Conservation (phyloP, 83 land plant genomes). For the Thuja plicata region DNA sequence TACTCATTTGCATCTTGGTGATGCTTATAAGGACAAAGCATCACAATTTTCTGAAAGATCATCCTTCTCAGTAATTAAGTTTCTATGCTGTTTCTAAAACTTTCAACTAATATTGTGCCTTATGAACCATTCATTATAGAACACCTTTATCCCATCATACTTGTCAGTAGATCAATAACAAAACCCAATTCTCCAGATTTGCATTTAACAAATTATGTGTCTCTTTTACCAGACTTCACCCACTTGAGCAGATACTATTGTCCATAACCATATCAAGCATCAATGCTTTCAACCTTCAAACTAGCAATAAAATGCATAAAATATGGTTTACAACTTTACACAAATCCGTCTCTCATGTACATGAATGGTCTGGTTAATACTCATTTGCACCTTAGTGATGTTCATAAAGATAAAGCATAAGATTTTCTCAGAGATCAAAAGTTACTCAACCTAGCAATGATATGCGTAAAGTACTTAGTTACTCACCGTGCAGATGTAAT, state of each 20-base stretch:
- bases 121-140: too few species aligned
- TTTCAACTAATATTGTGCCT: too few species aligned
- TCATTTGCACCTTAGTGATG: too few species aligned
- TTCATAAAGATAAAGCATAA: too few species aligned
- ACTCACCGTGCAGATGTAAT: not conserved
- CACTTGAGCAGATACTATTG: not conserved
- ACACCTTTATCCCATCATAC: too few species aligned
- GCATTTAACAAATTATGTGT: not conserved
- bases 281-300: not conserved
- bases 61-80: not conserved
- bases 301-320: not conserved
- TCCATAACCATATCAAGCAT: not conserved
- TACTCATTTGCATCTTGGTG: too few species aligned
- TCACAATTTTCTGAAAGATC: too few species aligned
- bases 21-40: too few species aligned
- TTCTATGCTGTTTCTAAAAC: too few species aligned
- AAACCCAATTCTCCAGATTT: not conserved
- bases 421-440: too few species aligned
- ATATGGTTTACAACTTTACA: not conserved
- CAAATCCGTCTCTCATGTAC: too few species aligned
- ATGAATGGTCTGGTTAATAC: too few species aligned
- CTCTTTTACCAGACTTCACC: not conserved
- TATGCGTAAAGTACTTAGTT: not conserved
- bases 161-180: not conserved
- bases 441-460: not conserved